Evolutionary conservation across 495 filamentous ascomycete species (phyloP).

Genomic region (Hyphodiscus hymeniophilus): DNA sequence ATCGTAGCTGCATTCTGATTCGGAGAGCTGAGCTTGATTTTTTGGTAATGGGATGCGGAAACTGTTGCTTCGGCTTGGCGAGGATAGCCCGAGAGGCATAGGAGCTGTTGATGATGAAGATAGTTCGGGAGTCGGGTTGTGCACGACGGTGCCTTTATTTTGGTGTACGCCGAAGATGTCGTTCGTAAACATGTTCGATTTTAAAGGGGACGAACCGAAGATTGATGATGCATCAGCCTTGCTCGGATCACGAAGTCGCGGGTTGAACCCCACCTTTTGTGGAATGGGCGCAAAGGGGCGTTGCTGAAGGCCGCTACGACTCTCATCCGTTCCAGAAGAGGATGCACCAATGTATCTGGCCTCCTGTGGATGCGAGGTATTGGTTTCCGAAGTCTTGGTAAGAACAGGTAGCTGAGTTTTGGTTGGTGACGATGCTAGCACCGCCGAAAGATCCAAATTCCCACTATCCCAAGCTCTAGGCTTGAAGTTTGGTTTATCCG

Average conservation of each 20-base stretch:
- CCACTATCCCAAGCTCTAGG: constrained; percentile 31
- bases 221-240: constrained; percentile 7
- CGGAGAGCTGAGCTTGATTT: neutral
- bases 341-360: constrained; percentile 2
- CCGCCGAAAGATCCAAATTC: constrained; percentile 15
- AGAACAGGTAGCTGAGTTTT: constrained; percentile 11
- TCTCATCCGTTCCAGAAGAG: neutral
- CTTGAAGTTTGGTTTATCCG: constrained; percentile 43
- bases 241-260: constrained; percentile 23
- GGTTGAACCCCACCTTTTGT: constrained; percentile 43
- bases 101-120: constrained; percentile 7
- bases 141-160: neutral
- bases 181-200: neutral
- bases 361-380: neutral
- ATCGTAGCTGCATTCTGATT: neutral
- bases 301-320: neutral
- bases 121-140: neutral
- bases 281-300: constrained; percentile 24
- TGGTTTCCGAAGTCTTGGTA: constrained; percentile 1
- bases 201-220: constrained; percentile 8
- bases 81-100: constrained; percentile 7
- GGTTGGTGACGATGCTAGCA: constrained; percentile 19
- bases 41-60: neutral
- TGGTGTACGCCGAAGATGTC: constrained; percentile 2
- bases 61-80: constrained; percentile 8